Evolutionary conservation across 345 rosid genomes (phyloP), one percentile per base, ranked within the genome.

Genomic region (Aquilaria sinensis): DNA sequence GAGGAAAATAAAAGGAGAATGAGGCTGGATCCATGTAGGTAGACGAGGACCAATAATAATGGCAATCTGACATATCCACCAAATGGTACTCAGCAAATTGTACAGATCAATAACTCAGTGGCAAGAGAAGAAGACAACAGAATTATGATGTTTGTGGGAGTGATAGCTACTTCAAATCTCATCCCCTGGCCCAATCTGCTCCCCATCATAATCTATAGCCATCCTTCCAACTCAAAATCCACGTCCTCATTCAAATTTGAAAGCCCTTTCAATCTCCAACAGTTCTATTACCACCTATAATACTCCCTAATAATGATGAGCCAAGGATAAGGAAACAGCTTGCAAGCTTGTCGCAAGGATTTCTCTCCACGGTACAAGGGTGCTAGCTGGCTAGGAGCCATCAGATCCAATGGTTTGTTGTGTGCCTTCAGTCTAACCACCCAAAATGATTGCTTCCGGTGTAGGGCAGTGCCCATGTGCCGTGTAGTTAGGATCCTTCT

Each of bases 391-490:
- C 41, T 54, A 45, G 50, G 43, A 31, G 31, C 54, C 46, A 56
- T 71, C 66, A 63, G 5, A 55, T 64, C 12, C 56, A 68, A 57
- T 51, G 49, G 65, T 57, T 51, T 45, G 56, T 61, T 55, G 57
- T 11, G 31, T 34, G 68, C 56, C 67, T 74, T 74, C 5, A 49
- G 52, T 49, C 52, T 49, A 74, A 71, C 81, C 65, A 69, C 75
- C 43, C 79, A 58, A 63, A 66, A 77, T 74, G 33, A 77, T 74
- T 67, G 75, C 51, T 37, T 37, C 67, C 65, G 64, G 52, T 60
- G 73, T 61, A 67, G 75, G 78, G 60, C 58, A 60, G 68, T 16
- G 15, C 69, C 61, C 74, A 69, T 60, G 74, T 72, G 80, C 56
- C 68, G 31, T 56, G 73, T 58, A 45, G 45, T 55, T 33, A 46